These are phyloP conservation scores for Entophlyctis luteolus DNA, from an alignment of 192 early-diverging fungal species.

Conservation along the genomic window DNA sequence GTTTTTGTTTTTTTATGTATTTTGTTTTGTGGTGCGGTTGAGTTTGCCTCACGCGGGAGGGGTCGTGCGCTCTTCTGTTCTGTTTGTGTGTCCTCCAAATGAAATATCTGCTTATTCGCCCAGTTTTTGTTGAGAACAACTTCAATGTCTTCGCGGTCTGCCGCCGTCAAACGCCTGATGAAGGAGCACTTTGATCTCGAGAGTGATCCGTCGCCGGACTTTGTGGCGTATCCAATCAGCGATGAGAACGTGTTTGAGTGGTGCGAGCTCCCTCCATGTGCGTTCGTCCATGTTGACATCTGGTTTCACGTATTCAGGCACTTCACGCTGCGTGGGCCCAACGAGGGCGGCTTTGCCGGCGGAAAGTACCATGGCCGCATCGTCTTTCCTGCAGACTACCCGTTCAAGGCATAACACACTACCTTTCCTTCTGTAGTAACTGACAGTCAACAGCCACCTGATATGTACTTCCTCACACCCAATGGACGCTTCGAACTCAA, in stretches of 20 bases:
- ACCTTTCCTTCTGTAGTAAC: not conserved
- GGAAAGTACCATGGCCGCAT: conserved; percentile 91
- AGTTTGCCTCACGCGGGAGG: not conserved
- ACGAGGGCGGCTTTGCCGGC: conserved; percentile 78
- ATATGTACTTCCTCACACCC: conserved; percentile 50
- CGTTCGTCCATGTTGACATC: not conserved
- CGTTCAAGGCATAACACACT: conserved; percentile 82
- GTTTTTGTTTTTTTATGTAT: not conserved
- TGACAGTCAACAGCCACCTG: conserved; percentile 43
- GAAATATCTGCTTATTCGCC: no score
- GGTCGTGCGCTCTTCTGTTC: not conserved
- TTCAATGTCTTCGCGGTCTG: conserved; percentile 3
- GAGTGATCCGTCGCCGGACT: conserved; percentile 65
- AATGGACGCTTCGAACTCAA: conserved; percentile 83
- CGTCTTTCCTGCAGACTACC: conserved; percentile 90
- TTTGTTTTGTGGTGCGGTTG: not conserved
- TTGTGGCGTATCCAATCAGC: conserved; percentile 64
- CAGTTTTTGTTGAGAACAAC: no score
- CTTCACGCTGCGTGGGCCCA: conserved; percentile 87
- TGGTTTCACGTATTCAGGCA: conserved; percentile 48
- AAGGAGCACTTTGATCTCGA: conserved; percentile 71
- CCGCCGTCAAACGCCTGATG: conserved; percentile 77
- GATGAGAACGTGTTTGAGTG: conserved; percentile 94
- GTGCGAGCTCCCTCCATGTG: conserved; percentile 34
- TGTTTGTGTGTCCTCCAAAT: no score